These are phyloP conservation scores for Ascocoryne sarcoides DNA, from an alignment of 2,329 filamentous ascomycete species.

Conservation along the genomic window DNA sequence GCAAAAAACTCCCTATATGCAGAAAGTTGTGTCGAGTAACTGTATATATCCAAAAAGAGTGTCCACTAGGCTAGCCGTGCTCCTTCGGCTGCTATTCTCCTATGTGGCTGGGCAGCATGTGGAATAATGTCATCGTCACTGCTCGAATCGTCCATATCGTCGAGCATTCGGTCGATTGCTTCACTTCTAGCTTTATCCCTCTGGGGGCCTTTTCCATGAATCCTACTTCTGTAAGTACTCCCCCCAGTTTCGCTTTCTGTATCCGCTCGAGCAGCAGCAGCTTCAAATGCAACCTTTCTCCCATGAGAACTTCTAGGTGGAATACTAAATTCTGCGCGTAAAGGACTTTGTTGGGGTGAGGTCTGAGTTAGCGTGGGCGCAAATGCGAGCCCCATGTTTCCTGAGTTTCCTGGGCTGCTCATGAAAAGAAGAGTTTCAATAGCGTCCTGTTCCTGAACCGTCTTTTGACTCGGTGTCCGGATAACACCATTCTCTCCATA, in stretches of 20 bases:
- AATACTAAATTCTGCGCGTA: conserved; percentile 24
- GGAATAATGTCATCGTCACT: conserved; percentile 24
- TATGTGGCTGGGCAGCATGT: conserved; percentile 9
- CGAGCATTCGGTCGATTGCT: conserved; percentile 27
- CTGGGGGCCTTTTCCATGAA: conserved; percentile 5
- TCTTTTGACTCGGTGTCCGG: conserved; percentile 57
- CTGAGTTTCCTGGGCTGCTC: conserved; percentile 68
- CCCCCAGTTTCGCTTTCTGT: conserved; percentile 15
- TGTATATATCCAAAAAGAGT: no score
- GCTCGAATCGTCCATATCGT: conserved; percentile 28
- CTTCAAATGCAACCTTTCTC: conserved; percentile 22
- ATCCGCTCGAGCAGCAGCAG: conserved; percentile 11
- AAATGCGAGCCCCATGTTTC: conserved; percentile 49
- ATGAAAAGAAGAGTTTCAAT: conserved; percentile 74
- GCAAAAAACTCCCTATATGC: no score
- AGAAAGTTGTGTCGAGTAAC: no score
- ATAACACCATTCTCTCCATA: conserved; percentile 29
- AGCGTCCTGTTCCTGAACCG: conserved; percentile 68
- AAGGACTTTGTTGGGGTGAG: conserved; percentile 26
- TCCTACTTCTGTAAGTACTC: conserved; percentile 15
- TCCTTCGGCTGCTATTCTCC: conserved; percentile 21
- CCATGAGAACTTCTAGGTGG: conserved; percentile 14
- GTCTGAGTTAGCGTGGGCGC: conserved; percentile 30
- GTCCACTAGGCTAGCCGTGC: no score
- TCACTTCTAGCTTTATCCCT: conserved; percentile 13